Evolutionary conservation across 2,329 filamentous ascomycete species (phyloP).

Genomic region (Trichoderma guizhouense): DNA sequence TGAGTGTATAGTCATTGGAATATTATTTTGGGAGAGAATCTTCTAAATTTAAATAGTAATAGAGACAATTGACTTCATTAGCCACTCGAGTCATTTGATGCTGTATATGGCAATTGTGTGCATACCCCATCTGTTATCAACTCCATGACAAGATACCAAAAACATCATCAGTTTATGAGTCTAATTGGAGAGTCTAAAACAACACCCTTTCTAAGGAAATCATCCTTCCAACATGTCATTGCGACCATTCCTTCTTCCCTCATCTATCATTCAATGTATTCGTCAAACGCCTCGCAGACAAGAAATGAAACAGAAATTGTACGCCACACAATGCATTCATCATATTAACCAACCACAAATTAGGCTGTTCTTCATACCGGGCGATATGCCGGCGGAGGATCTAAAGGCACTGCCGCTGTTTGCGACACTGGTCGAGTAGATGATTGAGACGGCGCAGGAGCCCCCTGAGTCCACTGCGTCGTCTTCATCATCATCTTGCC

Average conservation of each 20-base stretch:
- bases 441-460: background rate
- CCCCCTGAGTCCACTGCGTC: conserved; percentile 32
- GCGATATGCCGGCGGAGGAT: conserved; percentile 27
- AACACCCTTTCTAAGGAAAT: background rate
- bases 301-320: background rate
- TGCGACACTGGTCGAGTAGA: conserved; percentile 4
- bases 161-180: background rate
- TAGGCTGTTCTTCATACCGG: conserved; percentile 4
- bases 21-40: background rate
- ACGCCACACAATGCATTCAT: conserved; percentile 13
- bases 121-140: fast-evolving
- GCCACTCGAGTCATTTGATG: fast-evolving
- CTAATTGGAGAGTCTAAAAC: background rate
- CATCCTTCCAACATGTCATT: background rate
- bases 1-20: background rate
- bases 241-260: background rate
- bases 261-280: conserved; percentile 4
- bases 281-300: background rate
- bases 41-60: background rate
- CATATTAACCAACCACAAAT: conserved; percentile 19
- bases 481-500: conserved; percentile 61
- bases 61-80: background rate
- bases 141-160: background rate
- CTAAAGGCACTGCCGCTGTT: conserved; percentile 14
- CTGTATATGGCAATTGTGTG: background rate